Base-by-base conservation (phyloP, 208 protist genomes). In the Acanthamoeba culbertsoni region DNA sequence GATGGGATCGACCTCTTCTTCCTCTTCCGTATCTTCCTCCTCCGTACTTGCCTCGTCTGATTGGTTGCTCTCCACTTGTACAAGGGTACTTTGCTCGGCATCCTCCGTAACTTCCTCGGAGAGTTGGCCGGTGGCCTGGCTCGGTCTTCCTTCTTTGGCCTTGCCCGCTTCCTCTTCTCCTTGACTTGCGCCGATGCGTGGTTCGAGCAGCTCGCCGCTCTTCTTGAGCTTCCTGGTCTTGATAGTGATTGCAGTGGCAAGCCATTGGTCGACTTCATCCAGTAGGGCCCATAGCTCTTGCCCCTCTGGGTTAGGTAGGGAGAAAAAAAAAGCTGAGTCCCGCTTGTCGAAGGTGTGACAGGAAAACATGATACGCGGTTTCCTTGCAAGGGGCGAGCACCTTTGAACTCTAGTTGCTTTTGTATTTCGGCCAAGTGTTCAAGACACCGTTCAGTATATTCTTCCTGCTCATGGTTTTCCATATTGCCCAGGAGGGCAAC, bases 161-260 rank as follows among this genome's bases (percentile, higher is more conserved):
- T 84, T 79, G 0, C 68, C 73, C 7, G 4, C 43, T 18, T 57
- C 42, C 6, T 46, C 28, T 20, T 6, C 73, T 51, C 26, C 3
- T 18, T 18, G n/a, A 55, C 18, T 18, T 8, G 48, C 48, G 82
- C 51, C 31, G 53, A 40, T 8, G 14, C 14, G 53, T 16, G 82
- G 82, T 8, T 14, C 51, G 23, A 2, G 46, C 82, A 45, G 65
- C 18, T 59, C 37, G 37, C 82, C 51, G 35, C 65, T 65, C 55
- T 45, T 63, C 82, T 90, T 90, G 12, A 90, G 46, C 53, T 90
- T 90, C 18, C 14, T 45, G 20, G 82, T 46, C 82, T 90, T 90
- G 14, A 42, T 0, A 31, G 14, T 53, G 31, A 90, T 90, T 7
- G 82, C 82, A 31, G 31, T 65, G 12, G 23, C 26, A 33, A 90